phyloP scores from a whole-genome alignment of 345 rosid genomes.

The Eucalyptus pumila region DNA sequence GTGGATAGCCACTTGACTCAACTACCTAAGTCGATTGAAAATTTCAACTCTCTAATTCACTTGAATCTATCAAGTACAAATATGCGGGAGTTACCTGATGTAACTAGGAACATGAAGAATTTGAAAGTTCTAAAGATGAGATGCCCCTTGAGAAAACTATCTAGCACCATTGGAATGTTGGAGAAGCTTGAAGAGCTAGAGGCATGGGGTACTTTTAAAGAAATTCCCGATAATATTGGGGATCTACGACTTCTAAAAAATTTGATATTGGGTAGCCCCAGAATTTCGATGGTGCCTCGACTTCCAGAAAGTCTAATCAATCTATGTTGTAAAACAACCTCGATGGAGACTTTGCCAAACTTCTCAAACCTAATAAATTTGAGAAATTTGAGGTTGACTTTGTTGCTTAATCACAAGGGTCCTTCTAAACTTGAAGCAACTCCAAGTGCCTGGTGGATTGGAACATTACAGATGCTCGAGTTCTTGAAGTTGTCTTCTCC shows the following conservation, averaged over 20 bases:
- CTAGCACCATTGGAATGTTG: neutral
- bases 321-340: neutral
- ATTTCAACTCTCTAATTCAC: no score
- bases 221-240: neutral
- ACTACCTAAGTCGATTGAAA: accelerated
- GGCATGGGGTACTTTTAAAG: neutral
- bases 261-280: neutral
- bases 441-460: no score
- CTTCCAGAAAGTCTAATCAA: neutral
- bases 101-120: neutral
- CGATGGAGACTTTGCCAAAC: neutral
- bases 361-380: neutral
- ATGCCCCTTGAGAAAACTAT: neutral
- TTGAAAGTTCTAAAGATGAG: neutral
- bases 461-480: no score
- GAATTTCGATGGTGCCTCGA: neutral
- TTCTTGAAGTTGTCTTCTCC: no score
- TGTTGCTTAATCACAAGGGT: neutral
- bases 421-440: neutral
- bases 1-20: no score
- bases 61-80: no score
- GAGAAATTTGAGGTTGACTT: neutral
- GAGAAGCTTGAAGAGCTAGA: neutral
- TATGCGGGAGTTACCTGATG: neutral
- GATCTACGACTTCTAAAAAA: neutral